phyloP scores from a whole-genome alignment of 257 asterid species.

The Solanum dulcamara region DNA sequence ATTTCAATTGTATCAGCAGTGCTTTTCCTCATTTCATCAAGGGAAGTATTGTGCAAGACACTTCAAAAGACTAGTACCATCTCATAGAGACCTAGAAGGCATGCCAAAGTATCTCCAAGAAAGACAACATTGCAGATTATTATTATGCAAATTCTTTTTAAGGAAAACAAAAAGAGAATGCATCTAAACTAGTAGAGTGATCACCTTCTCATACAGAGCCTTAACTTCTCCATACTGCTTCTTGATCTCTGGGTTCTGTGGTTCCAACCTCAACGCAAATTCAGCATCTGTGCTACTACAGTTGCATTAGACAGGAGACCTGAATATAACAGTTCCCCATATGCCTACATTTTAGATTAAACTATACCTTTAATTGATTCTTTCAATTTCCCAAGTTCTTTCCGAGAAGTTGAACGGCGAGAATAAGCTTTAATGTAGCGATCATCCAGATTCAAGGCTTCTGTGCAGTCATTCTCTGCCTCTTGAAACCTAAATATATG shows the following conservation, averaged over 20 bases:
- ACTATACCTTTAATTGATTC: slow-evolving; percentile 72
- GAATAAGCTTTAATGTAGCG: slow-evolving; percentile 92
- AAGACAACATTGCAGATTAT: neutral
- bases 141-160: neutral
- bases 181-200: neutral
- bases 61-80: neutral
- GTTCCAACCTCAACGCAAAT: slow-evolving; percentile 84
- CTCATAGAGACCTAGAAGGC: neutral
- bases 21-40: neutral
- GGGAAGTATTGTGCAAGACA: neutral
- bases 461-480: slow-evolving; percentile 90
- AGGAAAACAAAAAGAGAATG: neutral
- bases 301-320: slow-evolving; percentile 11
- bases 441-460: slow-evolving; percentile 87
- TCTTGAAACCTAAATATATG: slow-evolving; percentile 50
- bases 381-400: slow-evolving; percentile 86
- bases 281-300: slow-evolving; percentile 62
- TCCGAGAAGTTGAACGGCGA: slow-evolving; percentile 88
- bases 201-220: slow-evolving; percentile 68
- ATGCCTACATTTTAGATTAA: neutral
- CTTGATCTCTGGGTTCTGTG: slow-evolving; percentile 85
- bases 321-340: neutral
- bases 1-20: neutral
- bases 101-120: neutral
- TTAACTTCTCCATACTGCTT: slow-evolving; percentile 72